Evolutionary conservation across 345 rosid genomes (phyloP), one percentile per base, ranked within the genome.

Genomic region (Pistacia integerrima): DNA sequence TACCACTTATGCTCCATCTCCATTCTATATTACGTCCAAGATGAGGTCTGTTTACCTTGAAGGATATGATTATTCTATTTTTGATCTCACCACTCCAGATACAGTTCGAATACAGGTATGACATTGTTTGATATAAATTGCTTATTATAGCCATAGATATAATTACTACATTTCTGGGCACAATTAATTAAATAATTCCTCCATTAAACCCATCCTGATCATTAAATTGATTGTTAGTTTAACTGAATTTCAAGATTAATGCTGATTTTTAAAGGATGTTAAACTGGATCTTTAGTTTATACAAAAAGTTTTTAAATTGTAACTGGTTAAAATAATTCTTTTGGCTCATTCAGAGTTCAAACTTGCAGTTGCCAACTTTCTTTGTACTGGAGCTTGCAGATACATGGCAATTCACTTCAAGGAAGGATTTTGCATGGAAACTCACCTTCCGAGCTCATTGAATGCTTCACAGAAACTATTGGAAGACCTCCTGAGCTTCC

Each of bases 1-100:
- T 57, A 91, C 92, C 14, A 91, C 95, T 68, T 91, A 91, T 75
- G 95, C 95, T 74, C 95, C 95, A 81, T 91, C 95, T 28, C 95
- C 95, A 44, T 91, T 89, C 77, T 89, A 91, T 80, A 85, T 91
- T 85, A 91, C 92, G 36, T 91, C 95, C 8, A 82, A 81, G 66
- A 91, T 89, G 95, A 86, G 78, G 83, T 91, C 92, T 73, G 89
- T 91, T 62, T 91, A 91, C 83, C 87, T 91, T 73, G 85, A 89
- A 82, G 95, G 93, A 64, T 87, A 89, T 80, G 77, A 80, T 69
- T 91, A 91, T 75, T 87, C 95, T n/a, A 76, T 89, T 35, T 91
- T 91, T 52, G 95, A 91, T 75, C 81, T 91, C 20, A 89, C 95
- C 64, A 79, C 80, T 51, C 78, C 46, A 3, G 91, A 91, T 67